phyloP scores from a whole-genome alignment of 2,329 filamentous ascomycete species.

The Sporothrix schenckii region DNA sequence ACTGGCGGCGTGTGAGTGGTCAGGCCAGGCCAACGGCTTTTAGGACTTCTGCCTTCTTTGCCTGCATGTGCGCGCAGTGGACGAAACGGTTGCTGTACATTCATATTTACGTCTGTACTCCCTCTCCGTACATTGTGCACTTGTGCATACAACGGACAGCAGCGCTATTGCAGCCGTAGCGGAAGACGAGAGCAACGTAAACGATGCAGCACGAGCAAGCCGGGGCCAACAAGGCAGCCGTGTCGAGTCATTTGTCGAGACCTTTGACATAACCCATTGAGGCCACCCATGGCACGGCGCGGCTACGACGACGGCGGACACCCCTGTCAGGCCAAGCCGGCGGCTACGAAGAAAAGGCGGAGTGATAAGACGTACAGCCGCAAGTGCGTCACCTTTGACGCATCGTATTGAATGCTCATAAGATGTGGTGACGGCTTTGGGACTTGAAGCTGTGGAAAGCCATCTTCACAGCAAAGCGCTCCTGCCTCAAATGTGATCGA shows the following conservation, averaged over 20 bases:
- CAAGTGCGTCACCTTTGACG: too few relatives aligned
- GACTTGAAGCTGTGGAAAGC: too few relatives aligned
- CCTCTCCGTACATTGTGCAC: too few relatives aligned
- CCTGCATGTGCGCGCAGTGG: background rate
- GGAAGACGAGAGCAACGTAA: too few relatives aligned
- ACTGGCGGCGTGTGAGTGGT: constrained; percentile 6
- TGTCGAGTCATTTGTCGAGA: too few relatives aligned
- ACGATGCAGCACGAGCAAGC: too few relatives aligned
- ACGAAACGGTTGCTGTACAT: background rate
- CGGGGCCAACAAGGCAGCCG: background rate
- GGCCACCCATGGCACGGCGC: background rate
- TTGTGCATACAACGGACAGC: background rate
- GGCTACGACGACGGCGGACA: background rate
- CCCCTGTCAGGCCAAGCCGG: background rate
- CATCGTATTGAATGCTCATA: too few relatives aligned
- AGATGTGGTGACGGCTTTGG: background rate
- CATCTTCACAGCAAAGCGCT: background rate
- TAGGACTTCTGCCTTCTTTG: too few relatives aligned
- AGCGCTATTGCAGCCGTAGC: too few relatives aligned
- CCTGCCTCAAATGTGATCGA: background rate
- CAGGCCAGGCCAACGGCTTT: too few relatives aligned
- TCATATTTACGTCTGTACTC: background rate
- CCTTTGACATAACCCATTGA: background rate
- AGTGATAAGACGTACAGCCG: too few relatives aligned
- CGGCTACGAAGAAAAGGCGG: background rate